Percentiles rank a stretch among this genome's conserved stretches.
Conservation (phyloP, 805 yeast genomes). For the Candida ovalis region DNA sequence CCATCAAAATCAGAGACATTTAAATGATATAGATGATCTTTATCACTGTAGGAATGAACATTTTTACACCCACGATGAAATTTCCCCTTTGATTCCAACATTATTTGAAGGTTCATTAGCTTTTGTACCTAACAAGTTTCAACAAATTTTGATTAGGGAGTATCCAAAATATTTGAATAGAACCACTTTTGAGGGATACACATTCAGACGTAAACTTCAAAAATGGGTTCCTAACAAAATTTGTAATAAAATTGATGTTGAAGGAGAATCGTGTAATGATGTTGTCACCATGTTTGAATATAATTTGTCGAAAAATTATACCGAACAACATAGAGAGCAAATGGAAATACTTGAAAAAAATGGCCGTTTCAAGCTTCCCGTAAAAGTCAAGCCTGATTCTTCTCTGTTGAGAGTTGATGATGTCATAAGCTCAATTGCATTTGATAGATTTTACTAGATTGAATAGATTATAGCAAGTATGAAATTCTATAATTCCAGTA, state of each 20-base stretch:
- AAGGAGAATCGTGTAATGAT: conserved; percentile 29
- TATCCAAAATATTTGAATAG: conserved; percentile 27
- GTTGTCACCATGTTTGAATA: conserved; percentile 26
- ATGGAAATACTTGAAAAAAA: conserved; percentile 18
- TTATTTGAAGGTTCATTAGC: conserved; percentile 55
- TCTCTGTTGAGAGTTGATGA: conserved; percentile 5
- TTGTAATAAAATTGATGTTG: conserved; percentile 20
- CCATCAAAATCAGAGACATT: conserved; percentile 11
- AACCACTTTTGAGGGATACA: conserved; percentile 15
- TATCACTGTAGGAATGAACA: conserved; percentile 56
- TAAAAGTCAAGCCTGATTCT: neutral
- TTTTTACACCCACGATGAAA: conserved; percentile 43
- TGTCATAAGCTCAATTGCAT: conserved; percentile 3
- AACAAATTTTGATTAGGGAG: conserved; percentile 35
- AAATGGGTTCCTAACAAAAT: conserved; percentile 23
- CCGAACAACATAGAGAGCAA: conserved; percentile 28
- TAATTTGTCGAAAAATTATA: conserved; percentile 25
- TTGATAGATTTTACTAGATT: conserved; percentile 2
- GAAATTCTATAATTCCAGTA: neutral
- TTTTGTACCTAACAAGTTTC: conserved; percentile 40
- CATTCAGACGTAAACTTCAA: conserved; percentile 20
- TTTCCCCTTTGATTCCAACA: conserved; percentile 51
- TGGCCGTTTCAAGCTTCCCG: conserved; percentile 1
- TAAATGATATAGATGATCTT: conserved; percentile 12
- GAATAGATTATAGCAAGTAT: too few relatives aligned